Evolutionary conservation across 2,329 filamentous ascomycete genomes (phyloP), one percentile per base, ranked within the genome.

Genomic region (Didymella keratinophila): DNA sequence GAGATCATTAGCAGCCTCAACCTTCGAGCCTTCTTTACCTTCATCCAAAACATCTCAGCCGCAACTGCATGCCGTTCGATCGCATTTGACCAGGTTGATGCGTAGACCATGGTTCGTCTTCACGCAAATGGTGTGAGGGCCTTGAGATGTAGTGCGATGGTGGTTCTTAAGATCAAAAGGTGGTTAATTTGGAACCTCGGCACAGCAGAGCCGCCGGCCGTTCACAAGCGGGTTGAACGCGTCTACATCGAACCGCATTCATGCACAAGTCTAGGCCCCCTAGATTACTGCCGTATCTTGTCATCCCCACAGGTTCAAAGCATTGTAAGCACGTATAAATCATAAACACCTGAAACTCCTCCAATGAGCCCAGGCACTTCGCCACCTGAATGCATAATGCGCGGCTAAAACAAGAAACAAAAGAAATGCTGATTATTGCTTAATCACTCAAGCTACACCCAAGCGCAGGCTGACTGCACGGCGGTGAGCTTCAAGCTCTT

Each of bases 401-500:
- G 39, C 27, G 39, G 41, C 45, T 53, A 50, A 27, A 34, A 25
- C 18, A 32, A 34, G 20, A 20, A 49, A 45, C 14, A 28, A 36
- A 58, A 46, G 45, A 16, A 54, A 46, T 6, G 25, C 14, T 45
- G 30, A 32, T 58, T 21, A 28, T 46, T 54, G n/a, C 21, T 41
- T 39, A 21, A n/a, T 25, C 25, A 39, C 36, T 65, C 55, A 74
- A 49, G 69, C 65, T 43, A 76, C 65, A 28, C 75, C 83, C 66
- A 91, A 76, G 53, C 89, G 80, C 51, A 92, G 83, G 71, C 84
- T 85, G 41, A 92, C 88, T 14, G 89, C 89, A 61, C 88, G 83
- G 73, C 92, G 87, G 81, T 99, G 95, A 52, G 95, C 95, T 77
- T 99, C 94, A 28, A 99, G 82, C 75, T 96, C 92, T 78, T 99